phyloP scores from a whole-genome alignment of 2,329 filamentous ascomycete species.

The Huntiella abstrusa region DNA sequence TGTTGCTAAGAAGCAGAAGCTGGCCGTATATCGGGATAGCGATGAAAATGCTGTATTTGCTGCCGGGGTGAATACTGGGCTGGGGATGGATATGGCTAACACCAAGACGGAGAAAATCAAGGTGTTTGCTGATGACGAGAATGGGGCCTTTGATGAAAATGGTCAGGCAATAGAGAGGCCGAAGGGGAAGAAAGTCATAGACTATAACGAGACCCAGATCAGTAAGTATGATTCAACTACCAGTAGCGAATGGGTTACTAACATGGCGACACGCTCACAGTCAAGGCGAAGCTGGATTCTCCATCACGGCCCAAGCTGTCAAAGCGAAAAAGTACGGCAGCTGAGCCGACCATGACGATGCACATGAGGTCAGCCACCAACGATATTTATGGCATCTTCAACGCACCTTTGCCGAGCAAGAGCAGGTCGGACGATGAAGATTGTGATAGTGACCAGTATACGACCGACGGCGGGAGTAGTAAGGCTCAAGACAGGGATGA shows the following conservation, averaged over 20 bases:
- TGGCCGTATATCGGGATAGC: slow-evolving; percentile 7
- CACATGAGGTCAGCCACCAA: slow-evolving; percentile 90
- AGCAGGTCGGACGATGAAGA: slow-evolving; percentile 4
- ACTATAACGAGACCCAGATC: slow-evolving; percentile 82
- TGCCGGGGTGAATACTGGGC: too few relatives aligned
- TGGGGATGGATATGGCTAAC: too few relatives aligned
- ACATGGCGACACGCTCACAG: slow-evolving; percentile 23
- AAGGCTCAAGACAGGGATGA: slow-evolving; percentile 24
- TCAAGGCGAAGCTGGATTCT: slow-evolving; percentile 85
- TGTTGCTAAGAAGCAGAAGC: slow-evolving; percentile 10
- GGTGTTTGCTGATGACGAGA: neutral
- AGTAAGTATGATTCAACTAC: slow-evolving; percentile 34
- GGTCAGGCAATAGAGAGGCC: slow-evolving; percentile 13
- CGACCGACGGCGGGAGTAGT: slow-evolving; percentile 16
- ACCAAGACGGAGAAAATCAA: neutral
- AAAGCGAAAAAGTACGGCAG: slow-evolving; percentile 38
- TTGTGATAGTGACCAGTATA: slow-evolving; percentile 15
- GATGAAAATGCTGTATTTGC: slow-evolving; percentile 3
- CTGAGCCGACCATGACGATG: slow-evolving; percentile 93
- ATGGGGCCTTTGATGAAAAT: slow-evolving; percentile 11
- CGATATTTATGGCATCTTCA: slow-evolving; percentile 95
- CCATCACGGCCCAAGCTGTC: slow-evolving; percentile 70
- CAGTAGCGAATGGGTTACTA: neutral
- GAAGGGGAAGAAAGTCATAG: slow-evolving; percentile 61
- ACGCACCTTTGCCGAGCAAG: slow-evolving; percentile 46